Base-by-base conservation (phyloP, 2,329 filamentous ascomycete genomes). In the Emergomyces pasteurianus region DNA sequence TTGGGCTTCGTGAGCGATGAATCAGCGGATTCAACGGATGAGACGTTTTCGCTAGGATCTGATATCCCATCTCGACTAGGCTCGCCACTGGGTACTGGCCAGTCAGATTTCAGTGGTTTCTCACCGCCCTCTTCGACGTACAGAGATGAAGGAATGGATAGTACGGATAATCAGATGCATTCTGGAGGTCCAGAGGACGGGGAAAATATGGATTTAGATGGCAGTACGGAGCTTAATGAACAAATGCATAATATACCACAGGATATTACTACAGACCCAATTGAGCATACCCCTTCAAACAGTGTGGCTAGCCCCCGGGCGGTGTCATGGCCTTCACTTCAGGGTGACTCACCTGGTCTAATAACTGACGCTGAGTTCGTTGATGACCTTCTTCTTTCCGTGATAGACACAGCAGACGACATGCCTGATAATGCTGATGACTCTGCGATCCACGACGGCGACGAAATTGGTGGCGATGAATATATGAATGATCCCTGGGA, bases 371-470 rank as follows among this genome's bases (percentile, higher is more conserved):
- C 38, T 46, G 54, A 57, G 38, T 18, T 43, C 18, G 28, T 46
- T 26, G 54, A 57, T n/a, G 40, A 43, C 14, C 54, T 57, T 31
- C 38, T 57, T 42, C 38, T 57, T 43, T 46, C 54, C 46, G 36
- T 16, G 21, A 57, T 57, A 28, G 46, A 47, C 21, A 43, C 55
- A 2, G n/a, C 36, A 16, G 23, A 54, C 28, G 59, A 58, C 21
- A 16, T 46, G n/a, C 47, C 42, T 10, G 26, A 23, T 2, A 23
- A 52, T 34, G 9, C 38, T 31, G 59, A 61, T n/a, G 59, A 64
- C 43, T 59, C 59, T 18, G 64, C 65, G 14, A 38, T 58, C 34
- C 61, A 54, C 21, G 59, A 62, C 21, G 63, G 66, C n/a, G 61
- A 66, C 16, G 60, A 60, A 49, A 38, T 46, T 1, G 16, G 34